phyloP scores from a whole-genome alignment of 495 filamentous ascomycete genomes.

The Podospora sp. region DNA sequence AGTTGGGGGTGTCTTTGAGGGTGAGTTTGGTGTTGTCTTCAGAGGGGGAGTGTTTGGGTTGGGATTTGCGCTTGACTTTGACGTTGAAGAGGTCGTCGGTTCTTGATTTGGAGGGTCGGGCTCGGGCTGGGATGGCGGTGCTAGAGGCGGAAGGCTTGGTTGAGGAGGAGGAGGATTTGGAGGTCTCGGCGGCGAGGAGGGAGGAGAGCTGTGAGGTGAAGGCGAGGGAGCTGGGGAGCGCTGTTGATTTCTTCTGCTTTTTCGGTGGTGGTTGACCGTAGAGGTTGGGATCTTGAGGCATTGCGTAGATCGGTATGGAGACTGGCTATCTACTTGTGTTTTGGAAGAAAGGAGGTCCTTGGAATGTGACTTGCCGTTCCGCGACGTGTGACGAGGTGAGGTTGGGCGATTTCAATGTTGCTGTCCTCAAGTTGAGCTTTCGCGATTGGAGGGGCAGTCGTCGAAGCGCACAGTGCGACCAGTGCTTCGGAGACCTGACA shows the following conservation, averaged over 20 bases:
- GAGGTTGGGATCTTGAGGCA: constrained; percentile 64
- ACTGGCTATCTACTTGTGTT: no score
- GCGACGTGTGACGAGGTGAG: background rate
- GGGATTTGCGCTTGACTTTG: constrained; percentile 67
- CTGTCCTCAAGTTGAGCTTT: constrained; percentile 1
- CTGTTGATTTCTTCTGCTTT: constrained; percentile 59
- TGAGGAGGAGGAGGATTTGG: constrained; percentile 32
- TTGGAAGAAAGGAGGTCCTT: no score
- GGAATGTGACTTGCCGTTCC: background rate
- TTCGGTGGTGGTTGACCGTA: constrained; percentile 76
- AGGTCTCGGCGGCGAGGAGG: constrained; percentile 57
- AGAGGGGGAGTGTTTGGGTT: constrained; percentile 30
- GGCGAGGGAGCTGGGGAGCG: constrained; percentile 72
- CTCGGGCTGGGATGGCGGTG: constrained; percentile 54
- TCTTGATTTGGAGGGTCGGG: constrained; percentile 70
- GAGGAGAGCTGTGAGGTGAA: constrained; percentile 79
- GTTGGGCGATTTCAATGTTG: constrained; percentile 6
- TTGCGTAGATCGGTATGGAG: constrained; percentile 25
- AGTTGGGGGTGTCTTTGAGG: constrained; percentile 46
- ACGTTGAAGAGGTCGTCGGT: constrained; percentile 69
- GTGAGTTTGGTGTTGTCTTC: constrained; percentile 35
- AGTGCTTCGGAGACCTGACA: background rate
- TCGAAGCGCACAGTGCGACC: background rate
- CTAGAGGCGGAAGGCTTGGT: constrained; percentile 28
- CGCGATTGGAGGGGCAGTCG: constrained; percentile 3